Evolutionary conservation across 208 protist genomes (phyloP).

Genomic region (Naegleria lovaniensis): DNA sequence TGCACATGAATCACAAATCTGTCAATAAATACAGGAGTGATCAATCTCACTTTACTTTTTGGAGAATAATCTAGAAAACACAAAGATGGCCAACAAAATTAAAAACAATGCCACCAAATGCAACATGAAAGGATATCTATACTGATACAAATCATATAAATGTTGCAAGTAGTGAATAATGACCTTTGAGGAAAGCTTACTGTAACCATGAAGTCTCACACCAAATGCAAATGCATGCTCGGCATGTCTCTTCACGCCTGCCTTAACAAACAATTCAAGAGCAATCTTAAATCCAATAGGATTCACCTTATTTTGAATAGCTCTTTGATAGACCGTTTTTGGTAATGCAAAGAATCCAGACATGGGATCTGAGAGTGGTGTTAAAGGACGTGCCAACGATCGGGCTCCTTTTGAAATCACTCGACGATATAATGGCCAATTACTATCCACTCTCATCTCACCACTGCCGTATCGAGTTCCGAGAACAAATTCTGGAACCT

Average conservation of each 20-base stretch:
- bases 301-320: conserved; percentile 48
- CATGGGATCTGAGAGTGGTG: conserved; percentile 78
- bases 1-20: too few species aligned
- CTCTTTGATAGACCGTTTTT: conserved; percentile 53
- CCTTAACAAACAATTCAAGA: conserved; percentile 37
- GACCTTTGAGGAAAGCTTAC: not conserved
- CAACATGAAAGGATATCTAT: not conserved
- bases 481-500: conserved; percentile 68
- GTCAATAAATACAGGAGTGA: too few species aligned
- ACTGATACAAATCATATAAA: conserved; percentile 19
- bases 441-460: conserved; percentile 58
- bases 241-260: not conserved
- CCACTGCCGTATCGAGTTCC: conserved; percentile 71
- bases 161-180: conserved; percentile 13
- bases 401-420: conserved; percentile 73
- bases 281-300: conserved; percentile 85
- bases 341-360: conserved; percentile 79
- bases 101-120: not conserved
- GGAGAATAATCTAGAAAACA: too few species aligned
- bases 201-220: not conserved
- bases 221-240: conserved; percentile 19
- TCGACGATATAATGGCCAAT: conserved; percentile 73
- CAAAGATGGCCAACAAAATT: too few species aligned
- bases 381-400: conserved; percentile 69
- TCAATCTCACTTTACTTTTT: too few species aligned